phyloP scores from a whole-genome alignment of 1,284 basidiomycete genomes.

The Leucoagaricus sp. region DNA sequence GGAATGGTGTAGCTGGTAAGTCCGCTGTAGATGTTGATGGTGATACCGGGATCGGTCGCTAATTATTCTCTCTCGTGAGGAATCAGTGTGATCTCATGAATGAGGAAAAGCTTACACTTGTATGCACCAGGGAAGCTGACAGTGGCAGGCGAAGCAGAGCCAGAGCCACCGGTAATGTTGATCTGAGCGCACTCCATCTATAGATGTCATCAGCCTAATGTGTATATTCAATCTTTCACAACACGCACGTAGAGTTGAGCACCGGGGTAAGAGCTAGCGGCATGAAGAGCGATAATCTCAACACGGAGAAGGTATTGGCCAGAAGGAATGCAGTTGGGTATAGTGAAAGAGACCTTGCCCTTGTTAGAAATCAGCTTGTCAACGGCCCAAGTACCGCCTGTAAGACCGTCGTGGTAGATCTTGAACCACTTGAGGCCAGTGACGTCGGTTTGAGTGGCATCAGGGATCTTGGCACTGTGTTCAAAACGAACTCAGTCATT shows the following conservation, averaged over 20 bases:
- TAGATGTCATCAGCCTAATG: not conserved
- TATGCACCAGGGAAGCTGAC: slow-evolving; percentile 18
- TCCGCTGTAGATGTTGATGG: slow-evolving; percentile 16
- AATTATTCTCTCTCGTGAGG: not conserved
- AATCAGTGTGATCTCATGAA: not conserved
- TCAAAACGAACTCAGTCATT: not conserved
- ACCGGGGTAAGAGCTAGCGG: slow-evolving; percentile 12
- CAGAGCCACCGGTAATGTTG: slow-evolving; percentile 19
- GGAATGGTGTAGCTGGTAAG: slow-evolving; percentile 17
- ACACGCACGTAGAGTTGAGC: slow-evolving; percentile 19
- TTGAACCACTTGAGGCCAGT: slow-evolving; percentile 21
- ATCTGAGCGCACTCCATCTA: slow-evolving; percentile 12
- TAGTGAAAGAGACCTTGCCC: slow-evolving; percentile 19
- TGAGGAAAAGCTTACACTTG: slow-evolving; percentile 1
- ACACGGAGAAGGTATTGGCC: slow-evolving; percentile 21
- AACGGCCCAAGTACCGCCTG: slow-evolving; percentile 18
- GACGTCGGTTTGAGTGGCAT: slow-evolving; percentile 18
- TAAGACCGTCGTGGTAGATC: slow-evolving; percentile 19
- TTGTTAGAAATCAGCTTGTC: slow-evolving; percentile 19
- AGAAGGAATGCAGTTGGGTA: slow-evolving; percentile 19
- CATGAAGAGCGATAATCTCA: slow-evolving; percentile 21
- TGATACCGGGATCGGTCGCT: slow-evolving; percentile 17
- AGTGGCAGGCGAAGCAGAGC: slow-evolving; percentile 15
- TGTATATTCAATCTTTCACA: not conserved
- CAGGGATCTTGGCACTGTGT: slow-evolving; percentile 19